Evolutionary conservation across 805 yeast genomes (phyloP), one percentile per base, ranked within the genome.

Genomic region (Ogataea siamensis): DNA sequence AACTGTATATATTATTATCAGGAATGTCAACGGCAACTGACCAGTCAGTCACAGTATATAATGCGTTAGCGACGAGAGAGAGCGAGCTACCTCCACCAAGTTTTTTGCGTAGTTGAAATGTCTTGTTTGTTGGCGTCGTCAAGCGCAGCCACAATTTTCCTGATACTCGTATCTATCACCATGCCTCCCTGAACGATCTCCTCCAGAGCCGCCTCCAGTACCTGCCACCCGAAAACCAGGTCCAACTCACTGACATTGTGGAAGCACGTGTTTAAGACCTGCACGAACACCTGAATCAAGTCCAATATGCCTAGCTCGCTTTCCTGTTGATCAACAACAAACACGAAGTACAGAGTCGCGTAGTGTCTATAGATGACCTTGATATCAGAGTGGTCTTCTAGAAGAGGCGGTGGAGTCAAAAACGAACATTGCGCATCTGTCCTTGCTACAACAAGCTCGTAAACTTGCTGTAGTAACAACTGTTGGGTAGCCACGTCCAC

Each of bases 211-310:
- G 95, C 83, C 58, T 91, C 94, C 21, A 91, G 67, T 5, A 88
- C 94, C 63, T 93, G 97, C 98, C 99, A 93, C 12, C 97, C 97
- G 65, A 89, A 91, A n/a, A 93, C 96, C 46, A 93, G 70, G 63
- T 93, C 99, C 50, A 93, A 70, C 58, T 93, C 99, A 60, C 96
- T 89, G 5, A 93, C 99, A 54, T 88, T 89, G 45, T 80, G 81
- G 63, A 93, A 93, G 62, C 99, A 93, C 42, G 83, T 78, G 58
- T 93, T 96, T 48, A 93, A 71, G 37, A 95, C 84, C 60, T 93
- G 97, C 3, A 93, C 99, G 70, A 93, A 91, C 28, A 93, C 97
- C 60, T 93, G 99, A 40, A 93, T 91, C 55, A 93, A 66, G 60
- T 93, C 99, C 30, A 93, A 64, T 32, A 91, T 91, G 1, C 98